These are phyloP conservation scores for Platanus orientalis DNA, from an alignment of 164 flowering plant species.

Conservation along the genomic window DNA sequence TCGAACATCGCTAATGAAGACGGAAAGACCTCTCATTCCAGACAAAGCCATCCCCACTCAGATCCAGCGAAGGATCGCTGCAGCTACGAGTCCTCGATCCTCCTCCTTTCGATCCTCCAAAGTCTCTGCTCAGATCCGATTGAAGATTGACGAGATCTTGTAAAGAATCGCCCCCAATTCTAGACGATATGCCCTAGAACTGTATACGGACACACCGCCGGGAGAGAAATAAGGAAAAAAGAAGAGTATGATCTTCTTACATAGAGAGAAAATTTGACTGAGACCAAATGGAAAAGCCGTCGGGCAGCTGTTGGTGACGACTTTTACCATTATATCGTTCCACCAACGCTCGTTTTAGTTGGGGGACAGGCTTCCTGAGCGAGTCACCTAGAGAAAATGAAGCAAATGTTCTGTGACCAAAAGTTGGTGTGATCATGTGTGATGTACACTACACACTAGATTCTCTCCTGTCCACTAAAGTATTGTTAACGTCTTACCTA, in stretches of 20 bases:
- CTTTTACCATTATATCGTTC: constrained; percentile 26
- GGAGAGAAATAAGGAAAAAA: constrained; percentile 1
- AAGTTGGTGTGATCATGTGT: too few relatives aligned
- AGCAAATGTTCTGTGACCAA: too few relatives aligned
- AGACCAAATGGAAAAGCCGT: constrained; percentile 32
- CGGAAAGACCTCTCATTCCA: constrained; percentile 98
- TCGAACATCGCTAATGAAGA: constrained; percentile 89
- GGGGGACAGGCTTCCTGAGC: too few relatives aligned
- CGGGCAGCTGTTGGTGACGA: constrained; percentile 30
- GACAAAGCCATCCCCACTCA: constrained; percentile 74
- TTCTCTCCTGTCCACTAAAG: too few relatives aligned
- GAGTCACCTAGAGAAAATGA: too few relatives aligned
- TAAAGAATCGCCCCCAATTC: neutral
- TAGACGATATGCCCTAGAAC: neutral
- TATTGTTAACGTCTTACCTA: too few relatives aligned
- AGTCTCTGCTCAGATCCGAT: constrained; percentile 12
- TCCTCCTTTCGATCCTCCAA: neutral
- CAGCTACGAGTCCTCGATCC: constrained; percentile 3
- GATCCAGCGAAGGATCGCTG: constrained; percentile 37
- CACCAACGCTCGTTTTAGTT: constrained; percentile 6
- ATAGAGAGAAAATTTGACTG: constrained; percentile 15
- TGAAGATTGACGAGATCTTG: constrained; percentile 9
- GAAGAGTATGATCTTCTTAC: neutral
- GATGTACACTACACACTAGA: too few relatives aligned
- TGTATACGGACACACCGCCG: neutral